A percentile compares a stretch with the other conserved stretches of the same genome.
Evolutionary conservation across 305 asterid species (phyloP).

Genomic region (Rubia balearica): DNA sequence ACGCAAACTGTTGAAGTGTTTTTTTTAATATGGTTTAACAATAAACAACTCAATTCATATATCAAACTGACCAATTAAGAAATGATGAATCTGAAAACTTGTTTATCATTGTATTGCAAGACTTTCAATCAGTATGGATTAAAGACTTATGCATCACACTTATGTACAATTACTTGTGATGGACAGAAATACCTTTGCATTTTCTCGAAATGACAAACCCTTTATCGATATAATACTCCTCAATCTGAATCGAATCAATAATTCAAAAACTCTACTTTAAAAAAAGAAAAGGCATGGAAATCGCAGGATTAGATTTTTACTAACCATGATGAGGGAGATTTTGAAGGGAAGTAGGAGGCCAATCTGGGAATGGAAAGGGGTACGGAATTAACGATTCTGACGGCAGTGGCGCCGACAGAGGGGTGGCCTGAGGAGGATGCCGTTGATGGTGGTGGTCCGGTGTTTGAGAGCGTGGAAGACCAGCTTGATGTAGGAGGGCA

Average conservation of each 20-base stretch:
- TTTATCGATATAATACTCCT: slow-evolving; percentile 34
- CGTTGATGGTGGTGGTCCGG: slow-evolving; percentile 80
- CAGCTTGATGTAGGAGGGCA: slow-evolving; percentile 68
- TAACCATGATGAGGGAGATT: slow-evolving; percentile 77
- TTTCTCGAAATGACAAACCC: slow-evolving; percentile 71
- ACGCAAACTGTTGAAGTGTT: too few species aligned
- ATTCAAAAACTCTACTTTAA: not conserved
- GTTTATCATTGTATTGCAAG: too few species aligned
- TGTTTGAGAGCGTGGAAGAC: slow-evolving; percentile 85
- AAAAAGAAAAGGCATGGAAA: not conserved
- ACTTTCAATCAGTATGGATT: too few species aligned
- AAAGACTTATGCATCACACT: too few species aligned
- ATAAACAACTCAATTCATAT: too few species aligned
- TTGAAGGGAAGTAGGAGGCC: slow-evolving; percentile 81
- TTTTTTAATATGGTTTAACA: too few species aligned
- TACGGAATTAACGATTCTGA: slow-evolving; percentile 68
- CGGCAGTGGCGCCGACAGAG: slow-evolving; percentile 30
- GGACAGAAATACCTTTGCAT: too few species aligned
- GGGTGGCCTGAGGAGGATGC: slow-evolving; percentile 68
- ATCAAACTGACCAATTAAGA: too few species aligned
- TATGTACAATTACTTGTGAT: too few species aligned
- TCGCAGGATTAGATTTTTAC: not conserved
- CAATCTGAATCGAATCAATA: slow-evolving; percentile 26
- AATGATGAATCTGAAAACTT: too few species aligned
- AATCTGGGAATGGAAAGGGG: slow-evolving; percentile 90